Base-by-base conservation (phyloP, 2,329 filamentous ascomycete species). In the Penicillium sp. region DNA sequence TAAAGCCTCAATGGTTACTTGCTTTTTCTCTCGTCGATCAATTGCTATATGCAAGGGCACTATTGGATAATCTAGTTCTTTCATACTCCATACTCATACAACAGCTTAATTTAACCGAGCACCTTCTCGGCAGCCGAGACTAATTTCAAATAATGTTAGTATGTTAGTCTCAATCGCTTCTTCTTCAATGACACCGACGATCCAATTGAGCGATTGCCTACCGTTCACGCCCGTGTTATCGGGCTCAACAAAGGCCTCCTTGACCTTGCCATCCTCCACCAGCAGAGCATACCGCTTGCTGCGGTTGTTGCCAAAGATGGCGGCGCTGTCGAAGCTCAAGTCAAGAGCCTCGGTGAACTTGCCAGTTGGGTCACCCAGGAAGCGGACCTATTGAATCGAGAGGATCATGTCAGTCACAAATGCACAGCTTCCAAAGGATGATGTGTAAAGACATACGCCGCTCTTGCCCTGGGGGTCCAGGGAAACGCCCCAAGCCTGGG, bases 281-380 rank as follows among this genome's bases (percentile, higher is more conserved):
- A 93, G 85, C 58, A 97, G 83, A 22, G 91, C 92, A 74, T 96
- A 97, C 55, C 94, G 87, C 87, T 97, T 96, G 80, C 91, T 90
- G 67, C 94, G 88, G 70, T 86, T 82, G 70, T 89, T 89, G 47
- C 94, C 94, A 72, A 98, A 95, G 76, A 97, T 87, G 58, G 90
- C 83, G 13, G 86, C 83, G 56, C 86, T 89, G 66, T 97, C 92
- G 73, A 97, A 97, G 66, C 86, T 85, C 47, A 97, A 85, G 62
- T 96, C 92, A 38, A 97, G 84, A 3, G 90, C 89, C 76, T 92
- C 89, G 67, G 91, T 95, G 80, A 97, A 96, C 62, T 86, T 83
- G 61, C 88, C 90, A 8, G 87, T 84, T 8, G 92, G 91, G 78
- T 97, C 93, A 55, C 89, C 92, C 45, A 97, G 84, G 84, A 96